phyloP scores from a whole-genome alignment of 208 protist species.

The Vickermania spadyakhi region DNA sequence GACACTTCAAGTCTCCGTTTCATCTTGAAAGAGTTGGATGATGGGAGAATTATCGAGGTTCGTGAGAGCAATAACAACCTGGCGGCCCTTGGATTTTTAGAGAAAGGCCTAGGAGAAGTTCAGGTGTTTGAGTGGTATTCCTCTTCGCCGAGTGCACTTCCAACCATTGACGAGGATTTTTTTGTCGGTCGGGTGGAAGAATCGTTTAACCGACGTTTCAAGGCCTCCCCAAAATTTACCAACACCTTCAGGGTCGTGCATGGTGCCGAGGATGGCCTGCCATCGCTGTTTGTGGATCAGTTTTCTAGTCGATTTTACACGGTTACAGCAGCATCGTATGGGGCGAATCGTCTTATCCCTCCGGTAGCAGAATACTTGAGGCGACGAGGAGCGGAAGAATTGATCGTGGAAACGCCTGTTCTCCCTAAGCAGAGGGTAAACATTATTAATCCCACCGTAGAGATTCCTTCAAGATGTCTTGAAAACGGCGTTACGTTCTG shows the following conservation, averaged over 20 bases:
- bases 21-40: constrained; percentile 33
- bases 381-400: constrained; percentile 47
- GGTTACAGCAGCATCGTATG: constrained; percentile 55
- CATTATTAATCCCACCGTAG: constrained; percentile 36
- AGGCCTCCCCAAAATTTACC: constrained; percentile 35
- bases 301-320: constrained; percentile 71
- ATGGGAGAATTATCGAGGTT: constrained; percentile 60
- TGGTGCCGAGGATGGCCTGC: constrained; percentile 64
- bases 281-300: constrained; percentile 69
- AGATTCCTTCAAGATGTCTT: constrained; percentile 33
- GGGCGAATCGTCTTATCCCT: constrained; percentile 69
- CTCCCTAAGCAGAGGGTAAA: constrained; percentile 33
- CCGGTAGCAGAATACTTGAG: constrained; percentile 58
- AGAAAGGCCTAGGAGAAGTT: constrained; percentile 45
- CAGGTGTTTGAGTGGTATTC: constrained; percentile 71
- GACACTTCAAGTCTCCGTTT: constrained; percentile 44
- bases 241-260: constrained; percentile 76
- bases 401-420: constrained; percentile 63
- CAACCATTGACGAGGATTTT: constrained; percentile 73
- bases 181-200: constrained; percentile 52
- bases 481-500: constrained; percentile 64
- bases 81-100: constrained; percentile 76
- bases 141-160: constrained; percentile 24
- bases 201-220: constrained; percentile 46
- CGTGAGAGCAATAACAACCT: constrained; percentile 37